These are phyloP conservation scores for Magnaporthiopsis incrustans DNA, from an alignment of 2,329 filamentous ascomycete species.

Conservation along the genomic window DNA sequence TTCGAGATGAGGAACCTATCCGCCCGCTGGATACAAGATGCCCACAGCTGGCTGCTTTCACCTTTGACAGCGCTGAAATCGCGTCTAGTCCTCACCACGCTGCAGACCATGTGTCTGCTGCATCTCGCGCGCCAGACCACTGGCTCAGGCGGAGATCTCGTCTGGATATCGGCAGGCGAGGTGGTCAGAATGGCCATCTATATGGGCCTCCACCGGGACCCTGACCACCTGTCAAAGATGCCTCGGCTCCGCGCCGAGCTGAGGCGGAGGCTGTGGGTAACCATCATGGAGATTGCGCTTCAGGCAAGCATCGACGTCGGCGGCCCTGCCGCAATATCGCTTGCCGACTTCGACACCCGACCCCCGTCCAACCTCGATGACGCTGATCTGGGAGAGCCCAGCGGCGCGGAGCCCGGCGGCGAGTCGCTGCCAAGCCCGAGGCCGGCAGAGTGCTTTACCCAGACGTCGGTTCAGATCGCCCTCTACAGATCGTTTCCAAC, in stretches of 20 bases:
- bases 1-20: slow-evolving; percentile 35
- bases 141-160: slow-evolving; percentile 34
- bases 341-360: slow-evolving; percentile 39
- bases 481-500: slow-evolving; percentile 33
- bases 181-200: slow-evolving; percentile 37
- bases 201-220: slow-evolving; percentile 44
- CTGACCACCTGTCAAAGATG: slow-evolving; percentile 26
- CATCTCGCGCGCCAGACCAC: slow-evolving; percentile 37
- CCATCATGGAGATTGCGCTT: slow-evolving; percentile 38
- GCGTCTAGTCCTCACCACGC: slow-evolving; percentile 35
- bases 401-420: slow-evolving; percentile 8
- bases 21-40: slow-evolving; percentile 44
- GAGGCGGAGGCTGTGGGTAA: slow-evolving; percentile 43
- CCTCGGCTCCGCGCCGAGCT: slow-evolving; percentile 33
- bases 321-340: slow-evolving; percentile 34
- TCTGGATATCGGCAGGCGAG: slow-evolving; percentile 37
- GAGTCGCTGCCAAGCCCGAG: slow-evolving; percentile 18
- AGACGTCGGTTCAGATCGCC: slow-evolving; percentile 41
- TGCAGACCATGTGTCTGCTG: slow-evolving; percentile 47
- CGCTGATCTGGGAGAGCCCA: slow-evolving; percentile 30
- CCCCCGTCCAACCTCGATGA: slow-evolving; percentile 43
- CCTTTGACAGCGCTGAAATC: slow-evolving; percentile 39
- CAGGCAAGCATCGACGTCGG: slow-evolving; percentile 38
- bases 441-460: slow-evolving; percentile 28
- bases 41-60: slow-evolving; percentile 39